Base-by-base conservation (phyloP, 2,329 filamentous ascomycete genomes). In the Fusarium neocosmosporiellum region DNA sequence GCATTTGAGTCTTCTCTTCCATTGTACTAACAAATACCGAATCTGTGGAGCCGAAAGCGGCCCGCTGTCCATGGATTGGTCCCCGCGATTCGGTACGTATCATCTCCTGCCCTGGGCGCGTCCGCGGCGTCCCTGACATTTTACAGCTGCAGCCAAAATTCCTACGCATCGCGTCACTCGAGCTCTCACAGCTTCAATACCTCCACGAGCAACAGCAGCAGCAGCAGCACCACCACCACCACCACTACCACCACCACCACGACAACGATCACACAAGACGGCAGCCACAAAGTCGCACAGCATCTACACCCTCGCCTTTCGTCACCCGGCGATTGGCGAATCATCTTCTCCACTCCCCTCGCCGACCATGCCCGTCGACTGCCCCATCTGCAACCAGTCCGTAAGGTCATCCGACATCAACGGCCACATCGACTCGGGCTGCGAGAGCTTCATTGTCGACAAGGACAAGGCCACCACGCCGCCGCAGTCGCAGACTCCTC, bases 361-460 rank as follows among this genome's bases (percentile, higher is more conserved):
- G 31, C 22, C 67, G 39, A 67, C 59, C 67, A 83, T 83, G 81
- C 77, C 81, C 78, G 93, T 97, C 75, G 88, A 90, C 77, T 98
- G 95, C 80, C 95, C 95, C 18, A 93, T 95, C 74, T 98, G 95
- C 85, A 87, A 89, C 78, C 92, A 93, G 77, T 85, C 87, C 64
- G 94, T 96, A 77, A 92, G 89, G 73, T 84, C 92, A 73, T 84
- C 85, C 78, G 89, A 92, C 74, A 98, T 98, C 86, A 98, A 98
- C 83, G 88, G 88, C 75, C 96, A 98, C 82, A 90, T 98, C 79
- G 96, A 98, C 84, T 96, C 94, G 33, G 89, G 89, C 72, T 98
- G 96, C 84, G 82, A 88, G 68, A 87, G 85, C 37, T 92, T 92
- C 79, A 81, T 96, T 71, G 84, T 92, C 79, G 89, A 91, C 67